phyloP scores from a whole-genome alignment of 169 alveolate genomes.

The Plasmodium berghei region DNA sequence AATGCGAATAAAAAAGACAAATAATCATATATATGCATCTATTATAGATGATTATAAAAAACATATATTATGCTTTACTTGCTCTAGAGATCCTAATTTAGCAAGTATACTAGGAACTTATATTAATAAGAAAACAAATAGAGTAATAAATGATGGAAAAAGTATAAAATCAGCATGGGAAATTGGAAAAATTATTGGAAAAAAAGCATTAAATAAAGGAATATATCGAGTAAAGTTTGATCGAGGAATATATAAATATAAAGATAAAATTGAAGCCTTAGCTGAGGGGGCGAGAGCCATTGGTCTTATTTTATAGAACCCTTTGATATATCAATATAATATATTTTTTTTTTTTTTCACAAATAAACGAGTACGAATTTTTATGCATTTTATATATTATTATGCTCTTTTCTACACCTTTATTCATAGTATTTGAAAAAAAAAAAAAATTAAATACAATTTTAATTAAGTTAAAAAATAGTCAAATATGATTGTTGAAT shows the following conservation, averaged over 20 bases:
- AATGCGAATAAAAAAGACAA: constrained; percentile 77
- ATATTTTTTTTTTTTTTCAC: too few relatives aligned
- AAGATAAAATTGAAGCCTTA: constrained; percentile 84
- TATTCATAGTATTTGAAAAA: too few relatives aligned
- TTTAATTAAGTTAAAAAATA: too few relatives aligned
- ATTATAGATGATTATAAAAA: constrained; percentile 81
- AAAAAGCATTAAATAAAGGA: constrained; percentile 81
- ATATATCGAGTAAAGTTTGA: constrained; percentile 81
- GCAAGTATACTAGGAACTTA: constrained; percentile 79
- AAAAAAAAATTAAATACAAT: too few relatives aligned
- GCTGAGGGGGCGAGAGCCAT: constrained; percentile 88
- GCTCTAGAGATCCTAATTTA: constrained; percentile 77
- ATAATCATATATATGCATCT: constrained; percentile 83
- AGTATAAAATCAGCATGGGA: constrained; percentile 84
- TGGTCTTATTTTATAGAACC: constrained; percentile 77
- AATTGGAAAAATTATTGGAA: constrained; percentile 82
- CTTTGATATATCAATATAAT: too few relatives aligned
- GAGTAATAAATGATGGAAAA: constrained; percentile 81
- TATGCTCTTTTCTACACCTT: too few relatives aligned
- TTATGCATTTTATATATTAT: too few relatives aligned
- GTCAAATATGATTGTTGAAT: too few relatives aligned
- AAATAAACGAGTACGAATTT: too few relatives aligned
- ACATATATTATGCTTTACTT: constrained; percentile 77
- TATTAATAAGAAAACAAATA: constrained; percentile 79
- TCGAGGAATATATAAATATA: constrained; percentile 82